A percentile compares a stretch with the other conserved stretches of the same genome.
Conservation (phyloP, 2,329 filamentous ascomycete genomes). For the Verticillium klebahnii region DNA sequence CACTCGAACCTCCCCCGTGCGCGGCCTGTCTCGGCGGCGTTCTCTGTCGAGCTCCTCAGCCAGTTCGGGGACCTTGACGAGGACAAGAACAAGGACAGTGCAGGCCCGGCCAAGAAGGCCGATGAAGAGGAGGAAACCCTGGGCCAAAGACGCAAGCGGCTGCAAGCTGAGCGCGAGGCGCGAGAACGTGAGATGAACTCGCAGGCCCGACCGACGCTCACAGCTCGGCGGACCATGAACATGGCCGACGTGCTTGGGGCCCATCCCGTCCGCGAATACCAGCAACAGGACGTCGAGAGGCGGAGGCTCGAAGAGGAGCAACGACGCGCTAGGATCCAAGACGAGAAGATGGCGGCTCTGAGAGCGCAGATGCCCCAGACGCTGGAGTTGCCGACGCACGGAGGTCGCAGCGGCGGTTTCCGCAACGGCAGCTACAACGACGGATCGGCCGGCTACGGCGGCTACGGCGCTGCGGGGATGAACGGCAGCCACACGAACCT, state of each 20-base stretch:
- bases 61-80: constrained; percentile 53
- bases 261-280: constrained; percentile 34
- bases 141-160: constrained; percentile 68
- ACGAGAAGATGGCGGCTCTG: constrained; percentile 43
- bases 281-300: constrained; percentile 33
- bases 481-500: constrained; percentile 16
- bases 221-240: constrained; percentile 15
- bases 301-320: constrained; percentile 32
- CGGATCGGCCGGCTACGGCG: constrained; percentile 35
- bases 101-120: constrained; percentile 20
- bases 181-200: constrained; percentile 49
- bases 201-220: constrained; percentile 3
- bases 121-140: constrained; percentile 68
- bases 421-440: constrained; percentile 52
- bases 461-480: constrained; percentile 17
- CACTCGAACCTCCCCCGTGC: constrained; percentile 44
- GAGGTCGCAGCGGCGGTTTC: constrained; percentile 38
- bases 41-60: constrained; percentile 64
- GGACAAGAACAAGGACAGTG: constrained; percentile 28
- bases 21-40: constrained; percentile 59
- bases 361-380: constrained; percentile 44
- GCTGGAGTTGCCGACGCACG: constrained; percentile 19
- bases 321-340: constrained; percentile 34
- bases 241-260: constrained; percentile 55
- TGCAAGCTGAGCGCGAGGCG: constrained; percentile 67